These are phyloP conservation scores for Saraca asoca DNA, from an alignment of 331 rosid species.

Conservation along the genomic window DNA sequence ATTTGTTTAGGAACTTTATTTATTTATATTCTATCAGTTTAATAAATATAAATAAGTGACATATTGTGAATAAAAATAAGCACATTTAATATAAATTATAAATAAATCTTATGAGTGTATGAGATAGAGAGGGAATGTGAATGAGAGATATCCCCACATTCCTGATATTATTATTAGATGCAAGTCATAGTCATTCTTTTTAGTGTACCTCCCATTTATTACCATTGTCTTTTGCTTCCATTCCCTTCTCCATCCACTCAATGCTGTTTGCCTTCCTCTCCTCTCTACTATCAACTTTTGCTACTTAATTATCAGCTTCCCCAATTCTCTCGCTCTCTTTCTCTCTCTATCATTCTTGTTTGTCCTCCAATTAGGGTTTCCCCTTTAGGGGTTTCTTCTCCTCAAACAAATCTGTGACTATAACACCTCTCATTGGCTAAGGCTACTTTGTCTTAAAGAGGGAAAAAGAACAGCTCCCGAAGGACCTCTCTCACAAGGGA, in stretches of 20 bases:
- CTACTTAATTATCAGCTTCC: slow-evolving; percentile 52
- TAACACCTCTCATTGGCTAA: slow-evolving; percentile 45
- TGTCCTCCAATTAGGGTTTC: slow-evolving; percentile 60
- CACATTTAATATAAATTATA: neutral
- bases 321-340: slow-evolving; percentile 29
- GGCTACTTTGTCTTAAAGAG: slow-evolving; percentile 39
- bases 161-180: slow-evolving; percentile 64
- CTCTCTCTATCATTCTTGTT: slow-evolving; percentile 18
- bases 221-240: slow-evolving; percentile 83
- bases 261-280: slow-evolving; percentile 52
- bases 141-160: slow-evolving; percentile 59
- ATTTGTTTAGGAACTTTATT: no score
- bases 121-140: slow-evolving; percentile 48
- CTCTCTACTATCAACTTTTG: slow-evolving; percentile 47
- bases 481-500: slow-evolving; percentile 45
- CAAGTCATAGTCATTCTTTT: slow-evolving; percentile 75
- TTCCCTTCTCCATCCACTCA: slow-evolving; percentile 73
- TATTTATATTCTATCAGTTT: no score
- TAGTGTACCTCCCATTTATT: slow-evolving; percentile 82
- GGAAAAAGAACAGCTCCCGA: slow-evolving; percentile 39
- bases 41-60: no score
- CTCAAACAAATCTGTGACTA: slow-evolving; percentile 40
- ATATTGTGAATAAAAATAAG: no score
- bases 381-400: slow-evolving; percentile 39
- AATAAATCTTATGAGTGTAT: slow-evolving; percentile 30